These are phyloP conservation scores for Penstemon barbatus DNA, from an alignment of 257 asterid species.

Conservation along the genomic window DNA sequence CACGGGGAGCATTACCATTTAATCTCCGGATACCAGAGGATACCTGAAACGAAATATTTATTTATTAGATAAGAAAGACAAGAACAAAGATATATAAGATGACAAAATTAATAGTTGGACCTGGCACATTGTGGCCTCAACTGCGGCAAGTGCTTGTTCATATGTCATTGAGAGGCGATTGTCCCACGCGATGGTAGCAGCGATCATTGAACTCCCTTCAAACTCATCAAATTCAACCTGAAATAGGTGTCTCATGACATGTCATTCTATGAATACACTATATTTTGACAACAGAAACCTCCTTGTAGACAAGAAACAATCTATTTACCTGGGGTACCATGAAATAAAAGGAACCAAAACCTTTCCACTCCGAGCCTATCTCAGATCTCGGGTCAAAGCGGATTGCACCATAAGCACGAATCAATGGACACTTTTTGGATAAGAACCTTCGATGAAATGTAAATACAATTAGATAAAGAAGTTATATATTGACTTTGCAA, in stretches of 20 bases:
- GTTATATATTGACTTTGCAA: slow-evolving; percentile 6
- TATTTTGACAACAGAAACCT: not conserved
- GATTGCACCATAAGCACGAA: slow-evolving; percentile 94
- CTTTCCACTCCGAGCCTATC: slow-evolving; percentile 77
- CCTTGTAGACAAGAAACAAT: not conserved
- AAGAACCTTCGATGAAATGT: slow-evolving; percentile 54
- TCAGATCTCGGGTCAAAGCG: slow-evolving; percentile 73
- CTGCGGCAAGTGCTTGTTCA: slow-evolving; percentile 64
- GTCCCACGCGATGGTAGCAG: slow-evolving; percentile 96
- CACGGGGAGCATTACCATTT: slow-evolving; percentile 39
- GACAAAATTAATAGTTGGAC: slow-evolving; percentile 32
- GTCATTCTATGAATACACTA: slow-evolving; percentile 18
- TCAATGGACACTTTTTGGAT: slow-evolving; percentile 76
- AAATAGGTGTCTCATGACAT: slow-evolving; percentile 24
- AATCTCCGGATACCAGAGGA: slow-evolving; percentile 45
- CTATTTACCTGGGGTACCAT: slow-evolving; percentile 84
- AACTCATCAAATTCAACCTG: slow-evolving; percentile 93
- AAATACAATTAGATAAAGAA: slow-evolving; percentile 25
- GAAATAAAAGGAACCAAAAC: slow-evolving; percentile 88
- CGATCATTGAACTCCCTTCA: slow-evolving; percentile 85
- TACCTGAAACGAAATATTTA: slow-evolving; percentile 48
- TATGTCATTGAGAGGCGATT: slow-evolving; percentile 63
- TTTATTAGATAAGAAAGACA: not conserved
- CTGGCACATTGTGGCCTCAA: slow-evolving; percentile 71
- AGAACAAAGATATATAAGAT: not conserved